Evolutionary conservation across 495 filamentous ascomycete genomes (phyloP).

Genomic region (Annulohypoxylon maeteangense): DNA sequence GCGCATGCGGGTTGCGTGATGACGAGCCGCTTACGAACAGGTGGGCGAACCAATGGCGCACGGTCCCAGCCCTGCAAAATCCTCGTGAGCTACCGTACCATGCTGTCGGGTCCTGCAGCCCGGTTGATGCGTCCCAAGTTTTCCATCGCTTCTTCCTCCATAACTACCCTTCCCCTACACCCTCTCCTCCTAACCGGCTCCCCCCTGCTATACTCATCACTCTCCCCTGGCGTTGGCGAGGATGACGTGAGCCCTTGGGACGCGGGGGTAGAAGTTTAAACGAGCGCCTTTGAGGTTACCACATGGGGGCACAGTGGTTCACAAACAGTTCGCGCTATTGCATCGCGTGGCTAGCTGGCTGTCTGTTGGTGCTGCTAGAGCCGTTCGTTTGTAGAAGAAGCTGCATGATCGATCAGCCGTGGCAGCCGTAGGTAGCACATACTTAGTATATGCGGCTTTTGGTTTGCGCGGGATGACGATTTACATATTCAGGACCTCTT

Average conservation of each 20-base stretch:
- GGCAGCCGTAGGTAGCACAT: constrained; percentile 8
- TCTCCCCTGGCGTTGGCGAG: constrained; percentile 8
- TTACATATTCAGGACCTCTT: not conserved
- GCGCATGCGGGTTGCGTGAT: constrained; percentile 35
- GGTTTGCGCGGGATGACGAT: constrained; percentile 15
- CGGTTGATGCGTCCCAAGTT: constrained; percentile 8
- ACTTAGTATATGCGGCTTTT: constrained; percentile 25
- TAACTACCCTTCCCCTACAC: not conserved
- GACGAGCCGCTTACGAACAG: constrained; percentile 41
- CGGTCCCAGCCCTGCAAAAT: constrained; percentile 23
- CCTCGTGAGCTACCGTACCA: constrained; percentile 30
- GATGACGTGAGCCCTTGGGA: constrained; percentile 27
- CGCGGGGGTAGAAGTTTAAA: constrained; percentile 18
- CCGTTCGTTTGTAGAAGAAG: not conserved
- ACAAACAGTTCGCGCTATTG: constrained; percentile 24
- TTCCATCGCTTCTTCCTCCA: not conserved
- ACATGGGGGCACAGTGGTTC: constrained; percentile 20
- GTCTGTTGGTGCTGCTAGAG: not conserved
- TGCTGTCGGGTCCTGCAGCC: constrained; percentile 43
- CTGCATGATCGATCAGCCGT: constrained; percentile 36
- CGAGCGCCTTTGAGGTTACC: constrained; percentile 9
- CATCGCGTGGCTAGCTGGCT: constrained; percentile 2
- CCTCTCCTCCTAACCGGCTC: not conserved
- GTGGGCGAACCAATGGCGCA: constrained; percentile 26
- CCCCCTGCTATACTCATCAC: not conserved